These are phyloP conservation scores for Drechslera avenae DNA, from an alignment of 2,329 filamentous ascomycete genomes.

Conservation along the genomic window DNA sequence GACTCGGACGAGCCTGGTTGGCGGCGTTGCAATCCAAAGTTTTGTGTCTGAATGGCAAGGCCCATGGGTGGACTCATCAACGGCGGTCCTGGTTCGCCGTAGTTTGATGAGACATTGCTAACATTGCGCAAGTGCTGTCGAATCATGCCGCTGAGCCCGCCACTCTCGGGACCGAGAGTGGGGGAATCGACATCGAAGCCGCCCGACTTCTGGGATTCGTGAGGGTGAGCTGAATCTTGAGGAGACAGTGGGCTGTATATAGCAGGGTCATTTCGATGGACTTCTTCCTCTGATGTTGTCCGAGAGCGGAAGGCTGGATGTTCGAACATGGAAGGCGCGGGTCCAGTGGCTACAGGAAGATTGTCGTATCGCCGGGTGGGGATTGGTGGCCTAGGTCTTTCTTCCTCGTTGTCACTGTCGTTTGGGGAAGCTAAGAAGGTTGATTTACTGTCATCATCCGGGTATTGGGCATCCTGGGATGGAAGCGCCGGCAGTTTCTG, in stretches of 20 bases:
- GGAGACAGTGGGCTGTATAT: constrained; percentile 14
- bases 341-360: constrained; percentile 39
- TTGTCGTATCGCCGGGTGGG: constrained; percentile 40
- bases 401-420: constrained; percentile 42
- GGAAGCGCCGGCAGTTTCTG: constrained; percentile 14
- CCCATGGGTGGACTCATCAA: constrained; percentile 53
- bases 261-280: constrained; percentile 13
- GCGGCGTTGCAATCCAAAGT: constrained; percentile 35
- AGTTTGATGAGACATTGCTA: constrained; percentile 82
- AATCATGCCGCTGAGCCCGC: constrained; percentile 79
- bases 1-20: constrained; percentile 41
- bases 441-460: constrained; percentile 19
- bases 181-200: constrained; percentile 69
- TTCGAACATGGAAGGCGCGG: constrained; percentile 43
- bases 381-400: constrained; percentile 16
- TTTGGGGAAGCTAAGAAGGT: constrained; percentile 42
- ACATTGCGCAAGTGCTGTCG: constrained; percentile 81
- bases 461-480: constrained; percentile 17
- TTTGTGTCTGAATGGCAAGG: constrained; percentile 43
- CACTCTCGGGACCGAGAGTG: constrained; percentile 69
- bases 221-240: constrained; percentile 11
- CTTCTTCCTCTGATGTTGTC: constrained; percentile 28
- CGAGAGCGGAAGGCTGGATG: constrained; percentile 47
- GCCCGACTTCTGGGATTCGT: constrained; percentile 11
- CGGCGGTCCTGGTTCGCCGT: constrained; percentile 49